Conservation (phyloP, 768 basidiomycete genomes). For the Podaxis sp. region DNA sequence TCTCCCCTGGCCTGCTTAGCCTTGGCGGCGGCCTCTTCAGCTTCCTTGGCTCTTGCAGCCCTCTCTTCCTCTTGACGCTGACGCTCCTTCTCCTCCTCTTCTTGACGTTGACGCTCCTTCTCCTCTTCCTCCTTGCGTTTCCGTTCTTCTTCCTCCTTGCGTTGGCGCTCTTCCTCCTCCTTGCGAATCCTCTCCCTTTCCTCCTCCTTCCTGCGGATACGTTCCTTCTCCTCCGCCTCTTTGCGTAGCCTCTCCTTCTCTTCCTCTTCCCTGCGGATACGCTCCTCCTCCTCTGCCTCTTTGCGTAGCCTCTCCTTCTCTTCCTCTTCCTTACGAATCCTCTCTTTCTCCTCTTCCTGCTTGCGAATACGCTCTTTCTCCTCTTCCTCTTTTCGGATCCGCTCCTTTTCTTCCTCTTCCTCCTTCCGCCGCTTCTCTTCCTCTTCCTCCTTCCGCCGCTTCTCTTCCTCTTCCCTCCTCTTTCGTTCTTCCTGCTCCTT, state of each 20-base stretch:
- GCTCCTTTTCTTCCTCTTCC: constrained; percentile 32
- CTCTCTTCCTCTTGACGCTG: constrained; percentile 43
- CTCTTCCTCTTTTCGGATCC: constrained; percentile 54
- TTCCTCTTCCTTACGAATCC: constrained; percentile 44
- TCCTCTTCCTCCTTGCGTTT: constrained; percentile 32
- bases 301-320: constrained; percentile 36
- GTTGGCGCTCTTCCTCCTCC: constrained; percentile 34
- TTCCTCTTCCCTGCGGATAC: constrained; percentile 28
- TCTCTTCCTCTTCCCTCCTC: constrained; percentile 34
- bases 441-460: constrained; percentile 43
- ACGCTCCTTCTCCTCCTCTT: constrained; percentile 29
- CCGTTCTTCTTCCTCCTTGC: constrained; percentile 33
- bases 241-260: constrained; percentile 20
- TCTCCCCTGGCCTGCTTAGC: constrained; percentile 37
- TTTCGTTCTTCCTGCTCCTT: constrained; percentile 29
- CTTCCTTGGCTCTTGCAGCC: constrained; percentile 35
- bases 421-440: constrained; percentile 45
- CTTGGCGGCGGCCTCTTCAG: constrained; percentile 15
- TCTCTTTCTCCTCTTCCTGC: constrained; percentile 31
- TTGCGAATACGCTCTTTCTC: constrained; percentile 26
- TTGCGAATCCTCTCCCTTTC: constrained; percentile 21
- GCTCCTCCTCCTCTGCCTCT: constrained; percentile 31
- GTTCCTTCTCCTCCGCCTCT: constrained; percentile 34
- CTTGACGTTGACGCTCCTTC: constrained; percentile 20
- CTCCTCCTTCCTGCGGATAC: constrained; percentile 32